These are phyloP conservation scores for Lachnellula occidentalis DNA, from an alignment of 2,329 filamentous ascomycete genomes.

Conservation along the genomic window DNA sequence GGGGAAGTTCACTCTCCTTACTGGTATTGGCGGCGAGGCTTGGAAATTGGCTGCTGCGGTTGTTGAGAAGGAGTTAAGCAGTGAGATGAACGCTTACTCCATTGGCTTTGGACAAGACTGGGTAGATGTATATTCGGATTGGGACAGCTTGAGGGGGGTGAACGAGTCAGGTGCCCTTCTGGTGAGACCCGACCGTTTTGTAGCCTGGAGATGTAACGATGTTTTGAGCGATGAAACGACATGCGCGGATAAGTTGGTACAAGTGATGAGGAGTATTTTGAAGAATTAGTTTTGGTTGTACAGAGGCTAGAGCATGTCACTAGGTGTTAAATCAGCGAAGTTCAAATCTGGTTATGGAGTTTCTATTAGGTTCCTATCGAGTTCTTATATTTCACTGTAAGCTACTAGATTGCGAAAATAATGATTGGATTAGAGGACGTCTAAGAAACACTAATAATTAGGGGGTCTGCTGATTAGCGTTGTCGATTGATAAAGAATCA, in stretches of 20 bases:
- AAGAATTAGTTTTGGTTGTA: neutral
- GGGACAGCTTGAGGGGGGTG: slow-evolving; percentile 47
- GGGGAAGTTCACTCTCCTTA: slow-evolving; percentile 45
- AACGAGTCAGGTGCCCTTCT: slow-evolving; percentile 53
- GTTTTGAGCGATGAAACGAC: slow-evolving; percentile 3
- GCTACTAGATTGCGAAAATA: too few relatives aligned
- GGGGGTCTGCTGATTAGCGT: too few relatives aligned
- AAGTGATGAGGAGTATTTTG: slow-evolving; percentile 15
- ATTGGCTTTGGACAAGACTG: slow-evolving; percentile 56
- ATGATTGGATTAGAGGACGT: too few relatives aligned
- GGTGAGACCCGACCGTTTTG: slow-evolving; percentile 48
- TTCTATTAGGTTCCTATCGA: too few relatives aligned
- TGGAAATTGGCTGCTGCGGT: slow-evolving; percentile 47
- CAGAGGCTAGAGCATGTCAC: too few relatives aligned
- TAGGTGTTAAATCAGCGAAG: too few relatives aligned
- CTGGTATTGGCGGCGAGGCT: slow-evolving; percentile 47
- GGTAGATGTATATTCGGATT: slow-evolving; percentile 58
- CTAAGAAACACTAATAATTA: too few relatives aligned
- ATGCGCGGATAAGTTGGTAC: slow-evolving; percentile 5
- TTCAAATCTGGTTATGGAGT: too few relatives aligned
- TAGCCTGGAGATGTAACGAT: slow-evolving; percentile 18
- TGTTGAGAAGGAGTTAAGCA: slow-evolving; percentile 35
- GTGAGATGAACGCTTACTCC: slow-evolving; percentile 43
- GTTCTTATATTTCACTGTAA: too few relatives aligned
- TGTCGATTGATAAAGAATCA: too few relatives aligned